A percentile compares a stretch with the other conserved stretches of the same genome.
Conservation (phyloP, 2,329 filamentous ascomycete genomes). For the Pseudopithomyces maydicus region DNA sequence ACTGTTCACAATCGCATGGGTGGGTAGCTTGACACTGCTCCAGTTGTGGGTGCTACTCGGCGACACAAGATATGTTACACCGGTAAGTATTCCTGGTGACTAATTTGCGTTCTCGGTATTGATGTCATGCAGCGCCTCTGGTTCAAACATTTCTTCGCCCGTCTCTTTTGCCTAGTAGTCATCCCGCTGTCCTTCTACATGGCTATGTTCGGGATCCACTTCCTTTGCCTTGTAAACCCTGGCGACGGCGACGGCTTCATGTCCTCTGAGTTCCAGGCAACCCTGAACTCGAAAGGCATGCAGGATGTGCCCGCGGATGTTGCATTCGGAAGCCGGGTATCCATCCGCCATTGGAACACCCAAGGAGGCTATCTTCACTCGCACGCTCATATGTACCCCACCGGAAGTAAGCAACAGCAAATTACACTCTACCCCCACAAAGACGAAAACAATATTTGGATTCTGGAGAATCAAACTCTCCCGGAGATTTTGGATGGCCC, state of each 20-base stretch:
- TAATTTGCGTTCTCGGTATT: not conserved
- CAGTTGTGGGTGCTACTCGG: constrained; percentile 96
- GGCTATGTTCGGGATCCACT: constrained; percentile 97
- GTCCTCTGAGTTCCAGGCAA: constrained; percentile 98
- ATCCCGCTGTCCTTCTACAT: constrained; percentile 92
- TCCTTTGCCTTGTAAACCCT: constrained; percentile 88
- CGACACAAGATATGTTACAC: constrained; percentile 82
- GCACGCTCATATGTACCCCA: constrained; percentile 96
- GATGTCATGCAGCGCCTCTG: constrained; percentile 67
- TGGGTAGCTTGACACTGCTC: constrained; percentile 84
- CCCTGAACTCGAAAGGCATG: constrained; percentile 96
- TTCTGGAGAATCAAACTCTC: constrained; percentile 95
- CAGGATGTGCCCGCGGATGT: constrained; percentile 92
- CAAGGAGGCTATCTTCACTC: constrained; percentile 98
- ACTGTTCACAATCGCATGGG: constrained; percentile 98
- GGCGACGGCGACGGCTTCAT: constrained; percentile 99
- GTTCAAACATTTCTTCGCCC: constrained; percentile 92
- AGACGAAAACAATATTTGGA: constrained; percentile 95
- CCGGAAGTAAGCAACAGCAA: constrained; percentile 97
- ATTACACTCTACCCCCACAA: constrained; percentile 98
- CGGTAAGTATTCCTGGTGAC: constrained; percentile 55
- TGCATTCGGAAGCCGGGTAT: constrained; percentile 83
- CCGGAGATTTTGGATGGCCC: constrained; percentile 77
- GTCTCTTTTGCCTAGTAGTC: constrained; percentile 87
- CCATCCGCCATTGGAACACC: constrained; percentile 91